These are phyloP conservation scores for Leptomonas pyrrhocoris DNA, from an alignment of 208 protist genomes.

Conservation along the genomic window DNA sequence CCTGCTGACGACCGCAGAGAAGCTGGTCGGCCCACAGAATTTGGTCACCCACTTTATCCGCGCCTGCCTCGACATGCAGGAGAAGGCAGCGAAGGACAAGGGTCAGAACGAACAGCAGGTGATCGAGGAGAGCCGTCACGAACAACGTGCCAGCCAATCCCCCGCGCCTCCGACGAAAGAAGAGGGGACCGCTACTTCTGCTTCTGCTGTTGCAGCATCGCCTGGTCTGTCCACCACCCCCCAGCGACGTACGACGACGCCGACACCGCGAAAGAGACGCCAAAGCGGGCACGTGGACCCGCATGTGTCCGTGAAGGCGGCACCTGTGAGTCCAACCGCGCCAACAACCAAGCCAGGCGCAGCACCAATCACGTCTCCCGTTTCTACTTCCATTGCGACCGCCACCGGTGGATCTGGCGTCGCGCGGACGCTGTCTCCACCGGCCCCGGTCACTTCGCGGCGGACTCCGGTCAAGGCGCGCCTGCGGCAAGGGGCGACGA, in stretches of 20 bases:
- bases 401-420: neutral
- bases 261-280: slow-evolving; percentile 24
- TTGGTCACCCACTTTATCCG: slow-evolving; percentile 88
- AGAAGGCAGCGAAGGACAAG: slow-evolving; percentile 43
- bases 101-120: slow-evolving; percentile 51
- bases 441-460: slow-evolving; percentile 5
- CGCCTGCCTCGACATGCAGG: slow-evolving; percentile 71
- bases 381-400: neutral
- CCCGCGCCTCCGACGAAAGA: slow-evolving; percentile 31
- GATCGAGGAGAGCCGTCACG: slow-evolving; percentile 51
- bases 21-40: slow-evolving; percentile 73
- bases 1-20: slow-evolving; percentile 56
- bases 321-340: neutral
- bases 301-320: slow-evolving; percentile 10
- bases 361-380: too few species aligned
- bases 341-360: too few species aligned
- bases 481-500: neutral
- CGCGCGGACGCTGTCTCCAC: neutral
- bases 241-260: slow-evolving; percentile 4
- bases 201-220: neutral
- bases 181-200: neutral
- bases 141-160: slow-evolving; percentile 62
- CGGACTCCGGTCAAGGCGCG: slow-evolving; percentile 19
- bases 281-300: slow-evolving; percentile 30
- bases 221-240: neutral